Evolutionary conservation across 352 stramenopile genomes (phyloP).

Genomic region (Phytopythium cucurbitacearum): DNA sequence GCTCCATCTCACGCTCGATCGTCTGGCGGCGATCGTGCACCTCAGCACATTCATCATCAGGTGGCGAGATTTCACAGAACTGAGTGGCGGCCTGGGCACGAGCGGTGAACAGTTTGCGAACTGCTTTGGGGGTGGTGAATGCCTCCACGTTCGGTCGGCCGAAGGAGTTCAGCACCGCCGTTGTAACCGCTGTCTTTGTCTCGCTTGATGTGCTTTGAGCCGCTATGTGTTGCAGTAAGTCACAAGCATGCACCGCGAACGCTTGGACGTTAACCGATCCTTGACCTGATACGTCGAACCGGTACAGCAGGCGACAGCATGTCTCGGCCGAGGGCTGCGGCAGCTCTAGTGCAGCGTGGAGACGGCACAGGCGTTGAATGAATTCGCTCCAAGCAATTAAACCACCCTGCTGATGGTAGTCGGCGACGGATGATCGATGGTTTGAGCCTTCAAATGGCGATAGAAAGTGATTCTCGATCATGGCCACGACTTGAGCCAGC

Average conservation of each 20-base stretch:
- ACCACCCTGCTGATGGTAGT: neutral
- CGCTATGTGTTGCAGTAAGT: constrained; percentile 10
- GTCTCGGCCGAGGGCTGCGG: constrained; percentile 7
- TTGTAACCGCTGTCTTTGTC: constrained; percentile 12
- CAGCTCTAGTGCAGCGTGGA: constrained; percentile 15
- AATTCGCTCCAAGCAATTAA: constrained; percentile 20
- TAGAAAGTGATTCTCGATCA: constrained; percentile 5
- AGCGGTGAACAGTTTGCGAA: constrained; percentile 39
- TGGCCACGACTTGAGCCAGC: constrained; percentile 1
- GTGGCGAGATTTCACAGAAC: too few relatives aligned
- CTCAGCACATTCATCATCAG: too few relatives aligned
- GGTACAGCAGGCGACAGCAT: constrained; percentile 39
- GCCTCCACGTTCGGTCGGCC: constrained; percentile 25
- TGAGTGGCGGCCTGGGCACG: constrained; percentile 11
- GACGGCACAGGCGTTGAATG: constrained; percentile 11
- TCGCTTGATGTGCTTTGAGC: constrained; percentile 8
- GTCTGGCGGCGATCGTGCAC: neutral
- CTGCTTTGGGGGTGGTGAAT: constrained; percentile 32
- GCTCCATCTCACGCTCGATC: neutral
- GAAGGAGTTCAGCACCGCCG: constrained; percentile 20
- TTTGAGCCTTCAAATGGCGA: constrained; percentile 1
- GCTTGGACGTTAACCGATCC: constrained; percentile 16
- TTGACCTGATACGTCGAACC: constrained; percentile 23
- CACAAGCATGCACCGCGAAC: constrained; percentile 14
- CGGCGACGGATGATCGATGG: neutral